These are phyloP conservation scores for Globisporangium splendens DNA, from an alignment of 352 stramenopile species.

Conservation along the genomic window DNA sequence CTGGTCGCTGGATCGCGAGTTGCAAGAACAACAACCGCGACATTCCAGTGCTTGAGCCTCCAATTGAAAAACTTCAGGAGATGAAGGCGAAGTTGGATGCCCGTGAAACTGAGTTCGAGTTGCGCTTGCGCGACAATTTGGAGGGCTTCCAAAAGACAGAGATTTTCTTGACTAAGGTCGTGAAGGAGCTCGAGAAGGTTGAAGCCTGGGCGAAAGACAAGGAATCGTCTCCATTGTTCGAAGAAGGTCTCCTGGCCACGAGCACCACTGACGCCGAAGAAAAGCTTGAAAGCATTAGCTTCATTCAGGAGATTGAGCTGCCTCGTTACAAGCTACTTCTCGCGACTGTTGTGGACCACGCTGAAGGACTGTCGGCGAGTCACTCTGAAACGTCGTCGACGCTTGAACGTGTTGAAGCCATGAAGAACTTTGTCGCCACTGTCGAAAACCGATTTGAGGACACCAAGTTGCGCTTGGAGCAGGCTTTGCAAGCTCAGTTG, in stretches of 20 bases:
- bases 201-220: constrained; percentile 82
- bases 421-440: constrained; percentile 73
- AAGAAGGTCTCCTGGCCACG: constrained; percentile 46
- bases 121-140: constrained; percentile 68
- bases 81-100: constrained; percentile 66
- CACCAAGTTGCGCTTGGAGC: constrained; percentile 49
- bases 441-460: constrained; percentile 70
- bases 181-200: constrained; percentile 85
- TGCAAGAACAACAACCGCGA: constrained; percentile 87
- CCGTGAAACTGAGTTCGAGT: constrained; percentile 65
- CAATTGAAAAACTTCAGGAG: constrained; percentile 79
- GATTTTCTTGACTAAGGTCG: constrained; percentile 74
- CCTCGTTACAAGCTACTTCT: constrained; percentile 82
- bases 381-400: constrained; percentile 65
- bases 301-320: constrained; percentile 80
- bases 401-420: constrained; percentile 65
- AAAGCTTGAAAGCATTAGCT: constrained; percentile 79
- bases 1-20: constrained; percentile 77
- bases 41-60: constrained; percentile 61
- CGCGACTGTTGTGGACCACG: constrained; percentile 57
- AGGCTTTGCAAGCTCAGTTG: constrained; percentile 55
- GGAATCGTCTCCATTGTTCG: constrained; percentile 63
- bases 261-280: constrained; percentile 72
- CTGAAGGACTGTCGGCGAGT: constrained; percentile 62
- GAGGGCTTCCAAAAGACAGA: constrained; percentile 84